Evolutionary conservation across 2,329 filamentous ascomycete species (phyloP).

Genomic region (Claviceps purpurea): DNA sequence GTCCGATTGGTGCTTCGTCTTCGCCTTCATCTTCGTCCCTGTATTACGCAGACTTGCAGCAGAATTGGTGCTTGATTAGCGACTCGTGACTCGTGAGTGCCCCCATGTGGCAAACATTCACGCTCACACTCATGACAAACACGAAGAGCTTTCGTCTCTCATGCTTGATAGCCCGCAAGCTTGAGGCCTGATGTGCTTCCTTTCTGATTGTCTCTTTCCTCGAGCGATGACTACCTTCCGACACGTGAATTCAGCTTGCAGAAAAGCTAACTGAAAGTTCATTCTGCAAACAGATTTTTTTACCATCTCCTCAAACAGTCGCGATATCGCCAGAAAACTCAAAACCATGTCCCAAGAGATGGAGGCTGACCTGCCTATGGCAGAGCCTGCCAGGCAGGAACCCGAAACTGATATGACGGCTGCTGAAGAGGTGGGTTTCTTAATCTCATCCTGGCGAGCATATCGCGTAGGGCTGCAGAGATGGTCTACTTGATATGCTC

Average conservation of each 20-base stretch:
- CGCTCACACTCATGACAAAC: neutral
- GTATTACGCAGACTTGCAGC: neutral
- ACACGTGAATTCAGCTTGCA: neutral
- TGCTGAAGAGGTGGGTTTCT: slow-evolving; percentile 10
- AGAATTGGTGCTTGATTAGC: neutral
- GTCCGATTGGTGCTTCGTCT: neutral
- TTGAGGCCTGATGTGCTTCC: neutral
- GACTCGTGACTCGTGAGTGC: neutral
- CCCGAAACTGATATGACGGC: slow-evolving; percentile 7
- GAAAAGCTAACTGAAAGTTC: neutral
- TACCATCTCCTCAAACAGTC: neutral
- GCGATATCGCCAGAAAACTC: neutral
- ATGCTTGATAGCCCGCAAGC: neutral
- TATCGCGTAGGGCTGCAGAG: neutral
- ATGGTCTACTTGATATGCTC: neutral
- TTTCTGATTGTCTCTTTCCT: neutral
- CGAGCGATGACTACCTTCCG: neutral
- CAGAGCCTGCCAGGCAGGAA: slow-evolving; percentile 3
- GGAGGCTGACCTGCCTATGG: slow-evolving; percentile 4
- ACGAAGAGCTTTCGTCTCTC: neutral
- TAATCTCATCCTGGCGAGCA: slow-evolving; percentile 1
- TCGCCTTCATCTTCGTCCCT: neutral
- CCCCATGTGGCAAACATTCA: neutral
- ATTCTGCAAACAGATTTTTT: neutral
- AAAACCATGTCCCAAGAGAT: slow-evolving; percentile 5